These are phyloP conservation scores for Tricladium varicosporioides DNA, from an alignment of 2,329 filamentous ascomycete genomes.

Conservation along the genomic window DNA sequence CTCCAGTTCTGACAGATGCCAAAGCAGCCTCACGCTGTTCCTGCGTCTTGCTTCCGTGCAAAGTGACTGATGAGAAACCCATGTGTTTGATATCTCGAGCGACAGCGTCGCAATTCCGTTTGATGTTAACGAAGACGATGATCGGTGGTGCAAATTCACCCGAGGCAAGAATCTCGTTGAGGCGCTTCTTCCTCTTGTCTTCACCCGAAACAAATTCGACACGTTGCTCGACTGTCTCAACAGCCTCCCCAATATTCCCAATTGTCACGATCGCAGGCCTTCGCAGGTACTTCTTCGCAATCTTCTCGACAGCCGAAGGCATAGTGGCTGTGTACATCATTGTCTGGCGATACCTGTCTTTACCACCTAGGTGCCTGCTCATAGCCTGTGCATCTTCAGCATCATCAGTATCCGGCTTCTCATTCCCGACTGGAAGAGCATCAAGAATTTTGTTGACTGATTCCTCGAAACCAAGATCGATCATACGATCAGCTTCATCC, in stretches of 20 bases:
- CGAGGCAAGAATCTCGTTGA: constrained; percentile 83
- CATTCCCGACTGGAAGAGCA: constrained; percentile 85
- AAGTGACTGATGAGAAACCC: constrained; percentile 84
- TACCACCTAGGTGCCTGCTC: constrained; percentile 72
- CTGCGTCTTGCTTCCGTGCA: constrained; percentile 96
- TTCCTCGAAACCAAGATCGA: constrained; percentile 96
- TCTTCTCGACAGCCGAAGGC: constrained; percentile 87
- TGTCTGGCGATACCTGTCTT: constrained; percentile 86
- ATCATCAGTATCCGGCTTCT: constrained; percentile 91
- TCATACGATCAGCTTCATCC: constrained; percentile 99
- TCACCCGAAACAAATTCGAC: constrained; percentile 89
- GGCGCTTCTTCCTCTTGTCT: constrained; percentile 93
- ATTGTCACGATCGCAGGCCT: constrained; percentile 93
- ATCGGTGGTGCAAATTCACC: constrained; percentile 83
- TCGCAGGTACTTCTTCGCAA: constrained; percentile 94
- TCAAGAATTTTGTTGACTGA: constrained; percentile 97
- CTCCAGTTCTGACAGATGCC: constrained; percentile 75
- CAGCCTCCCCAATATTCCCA: constrained; percentile 90
- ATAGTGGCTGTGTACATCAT: constrained; percentile 99
- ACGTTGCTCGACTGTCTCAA: constrained; percentile 96
- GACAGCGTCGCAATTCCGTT: constrained; percentile 95
- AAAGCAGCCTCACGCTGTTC: constrained; percentile 95
- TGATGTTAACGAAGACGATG: constrained; percentile 99
- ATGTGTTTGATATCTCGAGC: constrained; percentile 91
- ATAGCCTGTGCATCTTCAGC: constrained; percentile 86